Percentiles rank a stretch among this genome's conserved stretches.
phyloP scores from a whole-genome alignment of 129 eudicot genomes.

The Rutidosis leptorrhynchoides region DNA sequence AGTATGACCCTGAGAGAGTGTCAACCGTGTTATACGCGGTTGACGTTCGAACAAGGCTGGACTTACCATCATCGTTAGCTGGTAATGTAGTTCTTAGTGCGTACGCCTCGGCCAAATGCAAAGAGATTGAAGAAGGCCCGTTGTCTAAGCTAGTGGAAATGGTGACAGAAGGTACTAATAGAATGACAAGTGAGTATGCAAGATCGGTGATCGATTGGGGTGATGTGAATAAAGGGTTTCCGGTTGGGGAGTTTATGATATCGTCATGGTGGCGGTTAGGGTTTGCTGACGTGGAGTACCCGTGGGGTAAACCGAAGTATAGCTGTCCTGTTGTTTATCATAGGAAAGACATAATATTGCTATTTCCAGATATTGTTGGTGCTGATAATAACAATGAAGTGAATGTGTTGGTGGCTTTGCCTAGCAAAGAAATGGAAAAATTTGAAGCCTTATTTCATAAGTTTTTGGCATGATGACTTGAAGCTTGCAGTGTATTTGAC shows the following conservation, averaged over 20 bases:
- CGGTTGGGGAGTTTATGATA: slow-evolving; percentile 67
- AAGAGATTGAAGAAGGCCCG: slow-evolving; percentile 50
- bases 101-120: slow-evolving; percentile 54
- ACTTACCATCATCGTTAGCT: slow-evolving; percentile 47
- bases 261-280: slow-evolving; percentile 95
- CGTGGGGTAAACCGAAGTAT: slow-evolving; percentile 86
- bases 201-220: slow-evolving; percentile 78
- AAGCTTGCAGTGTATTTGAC: background rate
- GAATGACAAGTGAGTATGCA: slow-evolving; percentile 64
- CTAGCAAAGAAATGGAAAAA: slow-evolving; percentile 64
- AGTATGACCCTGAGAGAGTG: slow-evolving; percentile 30
- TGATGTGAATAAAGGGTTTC: slow-evolving; percentile 65
- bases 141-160: slow-evolving; percentile 50
- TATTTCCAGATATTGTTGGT: slow-evolving; percentile 61
- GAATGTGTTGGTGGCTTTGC: slow-evolving; percentile 78
- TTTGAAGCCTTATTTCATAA: slow-evolving; percentile 46
- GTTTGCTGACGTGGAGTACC: slow-evolving; percentile 64
- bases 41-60: slow-evolving; percentile 51
- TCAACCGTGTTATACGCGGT: slow-evolving; percentile 63
- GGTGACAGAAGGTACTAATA: slow-evolving; percentile 49
- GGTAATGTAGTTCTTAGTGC: no score
- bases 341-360: slow-evolving; percentile 66
- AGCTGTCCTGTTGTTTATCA: slow-evolving; percentile 79
- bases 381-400: slow-evolving; percentile 42
- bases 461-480: slow-evolving; percentile 26